Conservation (phyloP, 768 basidiomycete species). For the Mycena epipterygia region DNA sequence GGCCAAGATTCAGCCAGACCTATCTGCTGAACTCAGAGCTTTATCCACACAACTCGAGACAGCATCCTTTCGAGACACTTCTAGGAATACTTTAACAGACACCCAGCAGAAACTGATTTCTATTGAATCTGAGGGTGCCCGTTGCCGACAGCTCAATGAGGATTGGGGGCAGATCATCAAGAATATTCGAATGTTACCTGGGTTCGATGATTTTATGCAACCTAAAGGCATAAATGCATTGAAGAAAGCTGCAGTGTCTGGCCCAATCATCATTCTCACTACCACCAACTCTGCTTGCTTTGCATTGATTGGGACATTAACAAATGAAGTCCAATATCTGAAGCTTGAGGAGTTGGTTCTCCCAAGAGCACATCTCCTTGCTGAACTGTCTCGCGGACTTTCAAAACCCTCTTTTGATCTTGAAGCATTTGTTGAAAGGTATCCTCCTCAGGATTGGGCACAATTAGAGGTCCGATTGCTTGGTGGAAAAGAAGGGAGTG, state of each 20-base stretch:
- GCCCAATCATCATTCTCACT: conserved; percentile 28
- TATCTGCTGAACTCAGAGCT: not conserved
- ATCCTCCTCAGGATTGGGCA: not conserved
- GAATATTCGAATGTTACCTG: conserved; percentile 28
- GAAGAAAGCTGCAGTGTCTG: not conserved
- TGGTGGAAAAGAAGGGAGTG: not conserved
- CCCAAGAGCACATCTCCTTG: not conserved
- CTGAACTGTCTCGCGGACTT: not conserved
- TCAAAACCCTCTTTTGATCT: not conserved
- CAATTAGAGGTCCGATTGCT: not conserved
- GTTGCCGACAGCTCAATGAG: conserved; percentile 33
- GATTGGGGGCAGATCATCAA: conserved; percentile 35
- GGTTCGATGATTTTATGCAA: conserved; percentile 39
- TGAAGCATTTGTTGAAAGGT: not conserved
- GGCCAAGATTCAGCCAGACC: not conserved
- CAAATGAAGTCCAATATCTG: not conserved
- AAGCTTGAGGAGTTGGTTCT: not conserved
- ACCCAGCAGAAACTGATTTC: conserved; percentile 21
- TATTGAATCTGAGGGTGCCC: conserved; percentile 32
- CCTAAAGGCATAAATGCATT: conserved; percentile 15
- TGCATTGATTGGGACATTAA: conserved; percentile 15
- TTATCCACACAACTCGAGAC: not conserved
- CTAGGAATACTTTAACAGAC: not conserved
- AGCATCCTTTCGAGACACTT: conserved; percentile 21
- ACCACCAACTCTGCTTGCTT: conserved; percentile 2